Evolutionary conservation across 164 flowering plant genomes (phyloP), one percentile per base, ranked within the genome.

Genomic region (Vitis labrusca): DNA sequence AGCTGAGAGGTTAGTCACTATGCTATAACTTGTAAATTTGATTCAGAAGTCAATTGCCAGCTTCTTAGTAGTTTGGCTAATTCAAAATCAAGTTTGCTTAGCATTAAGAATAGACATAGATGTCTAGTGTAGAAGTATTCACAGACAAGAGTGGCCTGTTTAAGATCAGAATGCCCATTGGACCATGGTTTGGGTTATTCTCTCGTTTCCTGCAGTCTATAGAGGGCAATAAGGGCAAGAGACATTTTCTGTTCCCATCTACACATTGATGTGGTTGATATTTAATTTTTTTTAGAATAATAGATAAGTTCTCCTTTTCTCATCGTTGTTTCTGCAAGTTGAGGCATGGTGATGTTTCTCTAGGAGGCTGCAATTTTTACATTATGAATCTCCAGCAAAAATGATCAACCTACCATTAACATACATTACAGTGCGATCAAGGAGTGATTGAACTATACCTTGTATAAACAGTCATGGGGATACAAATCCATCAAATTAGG

Each of bases 381-480:
- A 50, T 63, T 16, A 8, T 50, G 9, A 19, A 15, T n/a, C n/a
- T 17, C 9, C 2, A 15, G 44, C 8, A 48, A 61, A 29, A 60
- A 29, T 11, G 15, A 27, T 13, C 10, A 13, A 3, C 16, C 7
- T 8, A 12, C 17, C 16, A 64, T 13, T n/a, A 64, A 13, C 17
- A 53, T 53, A 53, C 30, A 5, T 14, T n/a, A 9, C 14, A 48
- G 32, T 30, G 55, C 44, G 52, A 64, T 54, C 16, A 53, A 48
- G 50, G 30, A 23, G 63, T 29, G 9, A 17, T 37, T 48, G 12
- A 49, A 47, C 64, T 11, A 70, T 80, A 92, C 98, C 97, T 94
- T 94, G 77, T 79, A 92, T 30, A 90, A 82, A 80, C 98, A 94
- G 74, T 94, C 98, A 67, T 84, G 88, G 63, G 98, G 98, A 78